Conservation (phyloP, 495 filamentous ascomycete species). For the Penicillium roqueforti region DNA sequence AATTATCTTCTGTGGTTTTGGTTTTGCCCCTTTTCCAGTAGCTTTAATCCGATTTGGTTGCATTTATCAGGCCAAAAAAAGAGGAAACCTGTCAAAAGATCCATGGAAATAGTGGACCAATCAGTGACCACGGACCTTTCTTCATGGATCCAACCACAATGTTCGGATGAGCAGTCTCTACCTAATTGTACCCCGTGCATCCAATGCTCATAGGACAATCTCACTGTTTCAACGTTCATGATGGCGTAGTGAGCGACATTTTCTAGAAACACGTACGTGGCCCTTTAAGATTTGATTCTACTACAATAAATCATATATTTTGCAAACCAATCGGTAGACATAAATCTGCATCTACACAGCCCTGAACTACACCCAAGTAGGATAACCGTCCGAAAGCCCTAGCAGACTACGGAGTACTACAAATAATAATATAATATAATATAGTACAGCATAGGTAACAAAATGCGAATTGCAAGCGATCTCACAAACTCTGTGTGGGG, state of each 20-base stretch:
- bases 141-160: slow-evolving; percentile 8
- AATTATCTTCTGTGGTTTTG: background rate
- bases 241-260: background rate
- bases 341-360: slow-evolving; percentile 4
- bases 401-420: background rate
- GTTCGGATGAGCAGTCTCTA: slow-evolving; percentile 18
- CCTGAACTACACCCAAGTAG: slow-evolving; percentile 19
- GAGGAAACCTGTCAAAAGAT: background rate
- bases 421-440: background rate
- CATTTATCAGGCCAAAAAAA: background rate
- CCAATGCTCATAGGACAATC: slow-evolving; percentile 11
- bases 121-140: slow-evolving; percentile 8
- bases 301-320: background rate
- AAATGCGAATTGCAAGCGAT: slow-evolving; percentile 12
- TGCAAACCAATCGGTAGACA: background rate
- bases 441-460: background rate
- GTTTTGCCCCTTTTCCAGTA: slow-evolving; percentile 13
- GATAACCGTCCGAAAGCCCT: slow-evolving; percentile 15
- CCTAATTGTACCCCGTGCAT: background rate
- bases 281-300: background rate
- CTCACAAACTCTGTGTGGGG: slow-evolving; percentile 30
- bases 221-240: slow-evolving; percentile 4
- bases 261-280: slow-evolving; percentile 1
- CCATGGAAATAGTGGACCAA: slow-evolving; percentile 12
- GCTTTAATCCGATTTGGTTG: slow-evolving; percentile 17